A percentile compares a stretch with the other conserved stretches of the same genome.
Evolutionary conservation across 345 rosid genomes (phyloP).

Genomic region (Sapria himalayana): DNA sequence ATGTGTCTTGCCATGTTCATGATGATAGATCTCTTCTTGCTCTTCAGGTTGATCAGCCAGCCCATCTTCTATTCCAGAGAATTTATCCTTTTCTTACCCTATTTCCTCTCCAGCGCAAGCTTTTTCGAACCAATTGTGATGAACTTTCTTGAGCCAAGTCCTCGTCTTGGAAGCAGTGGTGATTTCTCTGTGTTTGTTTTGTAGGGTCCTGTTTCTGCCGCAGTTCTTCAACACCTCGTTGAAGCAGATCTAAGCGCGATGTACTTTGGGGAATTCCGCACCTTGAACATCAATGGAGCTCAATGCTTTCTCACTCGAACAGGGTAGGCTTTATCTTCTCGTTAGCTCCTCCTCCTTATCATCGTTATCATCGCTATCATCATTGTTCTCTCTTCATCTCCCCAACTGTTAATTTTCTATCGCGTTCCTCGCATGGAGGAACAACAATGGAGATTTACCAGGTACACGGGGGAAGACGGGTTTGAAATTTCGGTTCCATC

Average conservation of each 20-base stretch:
- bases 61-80: not conserved
- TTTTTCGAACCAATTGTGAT: not conserved
- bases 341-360: not conserved
- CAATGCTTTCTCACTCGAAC: slow-evolving; percentile 83
- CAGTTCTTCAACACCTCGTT: slow-evolving; percentile 71
- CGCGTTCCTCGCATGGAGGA: not conserved
- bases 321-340: slow-evolving; percentile 41
- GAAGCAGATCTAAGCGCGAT: slow-evolving; percentile 82
- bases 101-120: not conserved
- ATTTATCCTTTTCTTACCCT: slow-evolving; percentile 4
- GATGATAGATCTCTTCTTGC: slow-evolving; percentile 99
- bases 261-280: slow-evolving; percentile 76
- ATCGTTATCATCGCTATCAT: not conserved
- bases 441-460: slow-evolving; percentile 7
- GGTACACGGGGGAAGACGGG: slow-evolving; percentile 96
- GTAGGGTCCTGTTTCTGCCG: slow-evolving; percentile 92
- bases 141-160: not conserved
- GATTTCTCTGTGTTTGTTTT: slow-evolving; percentile 3
- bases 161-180: not conserved
- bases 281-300: slow-evolving; percentile 62
- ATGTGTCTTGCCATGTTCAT: slow-evolving; percentile 88
- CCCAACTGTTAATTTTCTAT: not conserved
- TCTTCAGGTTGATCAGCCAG: slow-evolving; percentile 41
- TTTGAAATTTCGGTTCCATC: slow-evolving; percentile 93
- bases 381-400: not conserved